A percentile compares a stretch with the other conserved stretches of the same genome.
Evolutionary conservation across 2,329 filamentous ascomycete species (phyloP).

Genomic region (Colletotrichum higginsianum): DNA sequence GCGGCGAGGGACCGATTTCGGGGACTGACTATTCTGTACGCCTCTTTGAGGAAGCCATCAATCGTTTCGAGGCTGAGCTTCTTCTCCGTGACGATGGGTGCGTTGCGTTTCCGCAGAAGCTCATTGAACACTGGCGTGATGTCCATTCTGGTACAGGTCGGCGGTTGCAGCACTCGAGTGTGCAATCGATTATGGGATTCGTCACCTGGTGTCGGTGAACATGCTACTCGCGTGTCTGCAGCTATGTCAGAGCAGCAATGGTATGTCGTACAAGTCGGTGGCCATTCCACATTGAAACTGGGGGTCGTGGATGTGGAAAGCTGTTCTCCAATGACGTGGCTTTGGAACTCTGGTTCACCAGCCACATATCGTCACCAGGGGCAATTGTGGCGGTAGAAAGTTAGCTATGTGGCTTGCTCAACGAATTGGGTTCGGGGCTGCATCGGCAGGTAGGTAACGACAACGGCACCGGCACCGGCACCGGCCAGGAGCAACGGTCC

Average conservation of each 20-base stretch:
- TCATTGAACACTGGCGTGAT: constrained; percentile 79
- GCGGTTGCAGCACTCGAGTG: neutral
- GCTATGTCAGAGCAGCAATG: neutral
- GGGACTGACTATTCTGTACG: constrained; percentile 85
- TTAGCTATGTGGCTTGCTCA: neutral
- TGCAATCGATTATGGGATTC: neutral
- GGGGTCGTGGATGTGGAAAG: constrained; percentile 13
- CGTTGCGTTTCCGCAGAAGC: constrained; percentile 73
- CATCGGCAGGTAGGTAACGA: constrained; percentile 24
- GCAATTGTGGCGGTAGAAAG: neutral
- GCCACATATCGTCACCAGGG: neutral
- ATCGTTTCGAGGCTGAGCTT: constrained; percentile 68
- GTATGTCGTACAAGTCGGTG: neutral
- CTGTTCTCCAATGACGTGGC: constrained; percentile 43
- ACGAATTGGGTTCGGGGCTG: constrained; percentile 2
- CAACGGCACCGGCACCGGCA: constrained; percentile 18
- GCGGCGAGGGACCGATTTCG: neutral
- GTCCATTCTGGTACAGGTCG: constrained; percentile 64
- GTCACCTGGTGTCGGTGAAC: neutral
- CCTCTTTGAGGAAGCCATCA: constrained; percentile 93
- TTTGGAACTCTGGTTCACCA: constrained; percentile 9
- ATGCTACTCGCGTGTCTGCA: constrained; percentile 8
- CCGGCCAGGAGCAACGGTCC: constrained; percentile 22
- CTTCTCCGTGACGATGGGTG: constrained; percentile 59
- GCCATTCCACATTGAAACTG: constrained; percentile 11